Conservation (phyloP, 768 basidiomycete genomes). For the Cyclocybe cylindracea region DNA sequence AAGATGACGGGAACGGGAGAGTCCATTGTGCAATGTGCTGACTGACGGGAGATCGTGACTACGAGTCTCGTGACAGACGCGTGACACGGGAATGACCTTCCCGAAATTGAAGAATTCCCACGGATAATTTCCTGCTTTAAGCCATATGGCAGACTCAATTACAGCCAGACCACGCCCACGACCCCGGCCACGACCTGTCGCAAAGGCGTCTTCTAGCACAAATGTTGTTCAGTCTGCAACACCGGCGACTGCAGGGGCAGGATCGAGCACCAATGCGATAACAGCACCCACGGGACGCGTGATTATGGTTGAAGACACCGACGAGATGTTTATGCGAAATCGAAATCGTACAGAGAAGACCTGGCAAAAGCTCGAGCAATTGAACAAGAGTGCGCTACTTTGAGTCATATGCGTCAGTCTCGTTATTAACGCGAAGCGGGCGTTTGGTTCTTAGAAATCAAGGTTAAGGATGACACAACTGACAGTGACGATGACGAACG, state of each 20-base stretch:
- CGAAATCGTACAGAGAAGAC: conserved; percentile 50
- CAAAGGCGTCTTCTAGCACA: conserved; percentile 19
- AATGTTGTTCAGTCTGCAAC: conserved; percentile 11
- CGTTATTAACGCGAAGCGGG: background rate
- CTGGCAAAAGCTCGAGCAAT: conserved; percentile 62
- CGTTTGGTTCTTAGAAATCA: conserved; percentile 11
- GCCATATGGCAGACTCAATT: conserved; percentile 33
- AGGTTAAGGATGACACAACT: conserved; percentile 15
- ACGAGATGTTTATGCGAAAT: conserved; percentile 73
- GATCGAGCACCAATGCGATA: conserved; percentile 3
- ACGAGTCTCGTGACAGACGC: conserved; percentile 20
- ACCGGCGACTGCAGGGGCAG: conserved; percentile 20
- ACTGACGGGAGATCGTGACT: background rate
- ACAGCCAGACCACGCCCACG: conserved; percentile 57
- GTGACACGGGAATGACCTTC: conserved; percentile 33
- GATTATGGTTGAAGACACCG: conserved; percentile 51
- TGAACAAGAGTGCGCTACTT: conserved; percentile 50
- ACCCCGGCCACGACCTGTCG: conserved; percentile 54
- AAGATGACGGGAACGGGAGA: conserved; percentile 49
- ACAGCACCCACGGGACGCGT: conserved; percentile 17
- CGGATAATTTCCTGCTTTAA: conserved; percentile 34
- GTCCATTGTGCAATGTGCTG: conserved; percentile 25
- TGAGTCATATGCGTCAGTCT: background rate
- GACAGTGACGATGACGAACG: conserved; percentile 26
- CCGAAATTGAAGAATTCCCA: conserved; percentile 37